Base-by-base conservation (phyloP, 202 grass and related monocot species). In the Schoenoplectus tabernaemontani region DNA sequence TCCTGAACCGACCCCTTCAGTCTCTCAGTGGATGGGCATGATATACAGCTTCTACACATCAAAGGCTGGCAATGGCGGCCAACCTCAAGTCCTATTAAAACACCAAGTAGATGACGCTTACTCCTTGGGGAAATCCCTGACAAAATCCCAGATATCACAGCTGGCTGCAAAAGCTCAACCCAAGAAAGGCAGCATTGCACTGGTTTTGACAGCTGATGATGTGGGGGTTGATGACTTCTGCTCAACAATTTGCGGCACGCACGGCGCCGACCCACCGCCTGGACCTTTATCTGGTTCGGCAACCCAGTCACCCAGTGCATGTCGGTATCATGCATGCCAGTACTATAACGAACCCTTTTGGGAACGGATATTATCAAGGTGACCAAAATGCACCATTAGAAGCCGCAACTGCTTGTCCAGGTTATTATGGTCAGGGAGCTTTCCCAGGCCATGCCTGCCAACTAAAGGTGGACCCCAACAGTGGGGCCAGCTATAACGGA, bases 211-310 rank as follows among this genome's bases (percentile, higher is more conserved):
- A 0, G 65, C 68, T 7, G 66, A 78, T 3, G 77, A 78, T 13
- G 86, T 87, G 3, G 62, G 36, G 47, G 86, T 87, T 0, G 58
- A 81, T 2, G 59, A 47, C 11, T 87, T 87, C 77, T 84, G 86
- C 60, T 81, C 68, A 13, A 77, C 81, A 43, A 62, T 61, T 16
- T 87, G 86, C 60, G 86, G 86, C 48, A 15, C 74, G 19, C 86
- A 87, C 33, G 56, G 77, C 3, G n/a, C 70, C 4, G 3, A 80
- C 57, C 33, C 46, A 9, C 15, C 42, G 42, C 36, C 13, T 69
- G 59, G 86, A 71, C 57, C 1, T 82, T 57, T 65, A 78, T 87
- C 69, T 87, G 86, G 86, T 66, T 81, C 2, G 86, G 86, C 9
- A 74, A 87, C 77, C 53, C 86, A 20, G 82, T 47, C 37, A 67